A percentile compares a stretch with the other conserved stretches of the same genome.
phyloP scores from a whole-genome alignment of 2,329 filamentous ascomycete genomes.

The Colletotrichum sp. region DNA sequence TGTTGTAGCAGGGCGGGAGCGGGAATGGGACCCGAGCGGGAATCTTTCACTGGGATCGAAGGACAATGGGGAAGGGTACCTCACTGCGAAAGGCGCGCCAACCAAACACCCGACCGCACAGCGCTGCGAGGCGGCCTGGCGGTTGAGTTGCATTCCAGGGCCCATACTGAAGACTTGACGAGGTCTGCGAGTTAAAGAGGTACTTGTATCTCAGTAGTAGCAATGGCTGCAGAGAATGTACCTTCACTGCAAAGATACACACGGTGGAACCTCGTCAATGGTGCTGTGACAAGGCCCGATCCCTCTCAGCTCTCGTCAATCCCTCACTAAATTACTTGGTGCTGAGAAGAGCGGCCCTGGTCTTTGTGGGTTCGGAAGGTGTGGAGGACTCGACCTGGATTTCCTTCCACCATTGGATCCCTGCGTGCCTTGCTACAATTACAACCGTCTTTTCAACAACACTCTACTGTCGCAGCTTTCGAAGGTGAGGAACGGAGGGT shows the following conservation, averaged over 20 bases:
- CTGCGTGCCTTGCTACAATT: not conserved
- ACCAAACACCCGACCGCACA: not conserved
- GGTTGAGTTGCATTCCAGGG: conserved; percentile 11
- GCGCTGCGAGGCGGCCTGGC: not conserved
- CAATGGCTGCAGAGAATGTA: not conserved
- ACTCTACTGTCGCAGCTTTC: not conserved
- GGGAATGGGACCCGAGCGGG: conserved; percentile 16
- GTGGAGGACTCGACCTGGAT: not conserved
- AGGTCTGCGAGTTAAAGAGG: not conserved
- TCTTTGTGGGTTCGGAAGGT: not conserved
- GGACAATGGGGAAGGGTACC: not conserved
- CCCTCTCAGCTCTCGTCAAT: conserved; percentile 8
- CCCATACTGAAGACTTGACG: not conserved
- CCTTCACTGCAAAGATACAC: not conserved
- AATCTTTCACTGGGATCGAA: conserved; percentile 17
- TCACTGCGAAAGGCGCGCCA: not conserved
- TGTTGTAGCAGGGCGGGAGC: conserved; percentile 19
- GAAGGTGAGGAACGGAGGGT: not conserved
- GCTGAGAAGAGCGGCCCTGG: not conserved
- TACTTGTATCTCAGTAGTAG: no score
- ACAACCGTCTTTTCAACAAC: not conserved
- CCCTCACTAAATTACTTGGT: not conserved
- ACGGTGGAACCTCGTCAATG: not conserved
- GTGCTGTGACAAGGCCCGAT: conserved; percentile 15
- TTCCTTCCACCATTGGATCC: not conserved